Conservation (phyloP, 2,329 filamentous ascomycete genomes). For the Tolypocladium endophyticum region DNA sequence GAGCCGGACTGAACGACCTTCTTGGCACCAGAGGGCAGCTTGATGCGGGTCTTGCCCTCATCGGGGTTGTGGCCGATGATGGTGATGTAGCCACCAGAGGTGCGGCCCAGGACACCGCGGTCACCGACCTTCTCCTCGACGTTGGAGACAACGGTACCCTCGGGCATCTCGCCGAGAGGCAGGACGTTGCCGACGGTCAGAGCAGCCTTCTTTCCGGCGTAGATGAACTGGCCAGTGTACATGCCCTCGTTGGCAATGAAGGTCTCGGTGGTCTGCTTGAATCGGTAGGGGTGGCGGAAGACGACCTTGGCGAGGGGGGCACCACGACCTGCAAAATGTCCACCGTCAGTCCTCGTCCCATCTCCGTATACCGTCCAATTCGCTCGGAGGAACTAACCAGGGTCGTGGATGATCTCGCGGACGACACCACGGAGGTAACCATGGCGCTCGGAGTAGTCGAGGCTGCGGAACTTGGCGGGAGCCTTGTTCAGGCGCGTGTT, state of each 20-base stretch:
- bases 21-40: conserved; percentile 98
- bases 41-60: conserved; percentile 99
- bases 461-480: conserved; percentile 78
- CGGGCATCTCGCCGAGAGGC: conserved; percentile 84
- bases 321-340: conserved; percentile 51
- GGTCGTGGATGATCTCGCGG: conserved; percentile 98
- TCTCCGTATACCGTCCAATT: conserved; percentile 7
- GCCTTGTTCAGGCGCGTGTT: conserved; percentile 87
- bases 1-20: conserved; percentile 90
- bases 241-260: conserved; percentile 99
- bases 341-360: conserved; percentile 14
- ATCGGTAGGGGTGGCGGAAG: conserved; percentile 97
- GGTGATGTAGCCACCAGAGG: conserved; percentile 98
- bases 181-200: conserved; percentile 97
- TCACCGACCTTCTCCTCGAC: conserved; percentile 98
- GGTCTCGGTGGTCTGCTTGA: conserved; percentile 95
- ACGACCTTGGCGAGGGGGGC: conserved; percentile 92
- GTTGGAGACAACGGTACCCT: conserved; percentile 99
- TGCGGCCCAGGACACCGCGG: conserved; percentile 91
- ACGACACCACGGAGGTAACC: conserved; percentile 96
- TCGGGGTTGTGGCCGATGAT: conserved; percentile 96
- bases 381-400: conserved; percentile 42
- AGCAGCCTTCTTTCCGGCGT: conserved; percentile 97
- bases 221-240: conserved; percentile 99
- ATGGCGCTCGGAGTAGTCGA: conserved; percentile 95